Evolutionary conservation across 768 basidiomycete genomes (phyloP).

Genomic region (Leccinum ochraceum): DNA sequence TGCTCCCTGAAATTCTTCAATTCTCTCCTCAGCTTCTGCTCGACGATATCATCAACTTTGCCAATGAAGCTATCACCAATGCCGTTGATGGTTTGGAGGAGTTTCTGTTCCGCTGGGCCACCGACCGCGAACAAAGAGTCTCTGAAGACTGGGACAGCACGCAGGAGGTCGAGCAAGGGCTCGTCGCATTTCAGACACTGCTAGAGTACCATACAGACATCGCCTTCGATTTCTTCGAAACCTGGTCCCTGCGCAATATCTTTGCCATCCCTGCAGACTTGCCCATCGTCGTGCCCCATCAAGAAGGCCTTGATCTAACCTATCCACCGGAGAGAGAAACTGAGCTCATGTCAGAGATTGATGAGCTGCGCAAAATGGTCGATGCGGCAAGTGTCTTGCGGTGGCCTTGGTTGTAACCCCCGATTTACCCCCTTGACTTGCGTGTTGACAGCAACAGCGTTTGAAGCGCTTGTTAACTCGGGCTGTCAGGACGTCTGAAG

Average conservation of each 20-base stretch:
- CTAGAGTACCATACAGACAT: constrained; percentile 87
- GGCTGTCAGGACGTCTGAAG: constrained; percentile 49
- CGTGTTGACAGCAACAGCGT: constrained; percentile 57
- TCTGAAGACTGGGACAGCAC: constrained; percentile 56
- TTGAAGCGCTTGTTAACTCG: constrained; percentile 57
- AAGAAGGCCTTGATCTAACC: constrained; percentile 68
- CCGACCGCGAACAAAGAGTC: constrained; percentile 54
- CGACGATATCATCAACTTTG: constrained; percentile 84
- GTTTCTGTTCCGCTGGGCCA: constrained; percentile 73
- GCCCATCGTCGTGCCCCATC: constrained; percentile 75
- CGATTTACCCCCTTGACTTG: constrained; percentile 12
- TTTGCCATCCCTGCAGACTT: constrained; percentile 73
- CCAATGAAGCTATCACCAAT: constrained; percentile 76
- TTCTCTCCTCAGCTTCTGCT: constrained; percentile 84
- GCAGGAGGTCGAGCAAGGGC: constrained; percentile 75
- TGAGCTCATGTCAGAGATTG: constrained; percentile 66
- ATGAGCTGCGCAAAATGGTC: constrained; percentile 62
- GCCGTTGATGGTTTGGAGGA: constrained; percentile 80
- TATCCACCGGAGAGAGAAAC: constrained; percentile 57
- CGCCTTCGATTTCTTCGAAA: constrained; percentile 90
- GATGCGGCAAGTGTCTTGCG: constrained; percentile 57
- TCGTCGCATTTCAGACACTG: constrained; percentile 85
- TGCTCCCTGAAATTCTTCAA: constrained; percentile 60
- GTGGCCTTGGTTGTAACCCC: neutral
- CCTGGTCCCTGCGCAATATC: constrained; percentile 86